A percentile compares a stretch with the other conserved stretches of the same genome.
phyloP scores from a whole-genome alignment of 306 rosid species.

The Carpinus viminea region DNA sequence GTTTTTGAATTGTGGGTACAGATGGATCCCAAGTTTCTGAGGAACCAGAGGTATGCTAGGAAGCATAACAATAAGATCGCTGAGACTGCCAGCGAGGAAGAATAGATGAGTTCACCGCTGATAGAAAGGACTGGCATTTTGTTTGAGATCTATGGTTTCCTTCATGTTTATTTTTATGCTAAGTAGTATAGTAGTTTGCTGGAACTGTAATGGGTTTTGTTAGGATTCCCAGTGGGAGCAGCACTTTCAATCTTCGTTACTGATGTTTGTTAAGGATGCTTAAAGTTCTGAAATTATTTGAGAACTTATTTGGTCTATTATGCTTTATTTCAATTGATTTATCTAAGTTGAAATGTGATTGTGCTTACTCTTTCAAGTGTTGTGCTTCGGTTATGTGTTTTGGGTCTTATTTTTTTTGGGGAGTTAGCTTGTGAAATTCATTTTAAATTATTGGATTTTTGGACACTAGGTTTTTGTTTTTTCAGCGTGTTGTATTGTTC shows the following conservation, averaged over 20 bases:
- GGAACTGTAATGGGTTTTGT: conserved; percentile 29
- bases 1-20: conserved; percentile 5
- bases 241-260: not conserved
- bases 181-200: conserved; percentile 21
- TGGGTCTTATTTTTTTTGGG: not conserved
- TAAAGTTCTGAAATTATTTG: not conserved
- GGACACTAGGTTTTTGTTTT: not conserved
- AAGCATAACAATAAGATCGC: conserved; percentile 79
- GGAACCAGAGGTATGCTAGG: conserved; percentile 99
- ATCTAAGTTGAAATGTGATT: not conserved
- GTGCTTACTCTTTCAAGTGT: not conserved
- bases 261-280: not conserved
- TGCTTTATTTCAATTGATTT: not conserved
- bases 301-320: not conserved
- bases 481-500: not conserved
- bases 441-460: not conserved
- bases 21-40: conserved; percentile 99
- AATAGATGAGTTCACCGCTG: conserved; percentile 38
- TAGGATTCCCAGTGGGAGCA: not conserved
- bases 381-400: no score
- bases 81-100: conserved; percentile 58
- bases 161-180: not conserved
- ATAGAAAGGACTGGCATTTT: not conserved
- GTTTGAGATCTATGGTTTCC: conserved; percentile 3
- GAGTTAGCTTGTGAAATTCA: not conserved